Evolutionary conservation across 768 basidiomycete species (phyloP).

Genomic region (Podaxis sp.): DNA sequence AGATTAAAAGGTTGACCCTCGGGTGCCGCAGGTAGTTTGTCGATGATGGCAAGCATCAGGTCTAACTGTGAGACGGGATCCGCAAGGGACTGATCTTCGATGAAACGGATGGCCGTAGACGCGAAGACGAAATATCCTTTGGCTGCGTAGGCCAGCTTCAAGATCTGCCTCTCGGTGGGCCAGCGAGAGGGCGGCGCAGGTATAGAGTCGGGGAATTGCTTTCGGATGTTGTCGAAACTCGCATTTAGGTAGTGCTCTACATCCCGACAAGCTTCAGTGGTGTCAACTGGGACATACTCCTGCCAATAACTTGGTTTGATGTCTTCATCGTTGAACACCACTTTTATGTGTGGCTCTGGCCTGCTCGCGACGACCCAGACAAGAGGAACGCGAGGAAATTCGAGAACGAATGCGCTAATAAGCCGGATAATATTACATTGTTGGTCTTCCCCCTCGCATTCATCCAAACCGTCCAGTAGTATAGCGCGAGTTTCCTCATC

Average conservation of each 20-base stretch:
- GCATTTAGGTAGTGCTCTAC: background rate
- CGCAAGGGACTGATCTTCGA: background rate
- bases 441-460: background rate
- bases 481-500: background rate
- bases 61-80: background rate
- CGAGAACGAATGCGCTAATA: background rate
- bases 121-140: background rate
- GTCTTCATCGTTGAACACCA: background rate
- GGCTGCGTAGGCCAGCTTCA: background rate
- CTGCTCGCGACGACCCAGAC: conserved; percentile 4
- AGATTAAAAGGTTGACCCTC: background rate
- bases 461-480: conserved; percentile 4
- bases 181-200: background rate
- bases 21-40: no score
- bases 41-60: background rate
- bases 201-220: background rate
- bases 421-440: background rate
- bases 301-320: background rate
- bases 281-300: background rate
- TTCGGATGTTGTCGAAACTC: background rate
- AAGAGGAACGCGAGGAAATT: background rate
- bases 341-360: background rate
- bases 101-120: background rate
- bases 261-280: background rate
- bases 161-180: background rate